Evolutionary conservation across 352 stramenopile species (phyloP).

Genomic region (Globisporangium abappressorium): DNA sequence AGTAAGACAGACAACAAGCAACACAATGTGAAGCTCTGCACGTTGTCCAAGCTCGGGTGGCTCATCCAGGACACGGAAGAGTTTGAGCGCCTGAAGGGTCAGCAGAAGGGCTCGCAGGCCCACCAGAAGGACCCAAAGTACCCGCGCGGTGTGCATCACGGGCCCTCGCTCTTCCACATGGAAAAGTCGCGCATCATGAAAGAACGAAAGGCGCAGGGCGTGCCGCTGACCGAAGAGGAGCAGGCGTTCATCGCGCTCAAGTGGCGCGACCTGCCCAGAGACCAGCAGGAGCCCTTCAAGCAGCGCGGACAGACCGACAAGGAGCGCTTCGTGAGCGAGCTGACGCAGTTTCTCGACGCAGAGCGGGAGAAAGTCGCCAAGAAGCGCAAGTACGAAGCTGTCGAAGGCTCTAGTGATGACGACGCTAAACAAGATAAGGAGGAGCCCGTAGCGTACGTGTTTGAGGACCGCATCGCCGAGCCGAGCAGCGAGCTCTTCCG

Average conservation of each 20-base stretch:
- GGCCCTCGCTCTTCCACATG: constrained; percentile 67
- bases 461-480: constrained; percentile 72
- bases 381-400: constrained; percentile 54
- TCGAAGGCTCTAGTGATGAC: constrained; percentile 14
- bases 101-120: constrained; percentile 45
- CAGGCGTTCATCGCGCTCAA: constrained; percentile 17
- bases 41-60: constrained; percentile 61
- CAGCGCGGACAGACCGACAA: constrained; percentile 42
- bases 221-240: constrained; percentile 18
- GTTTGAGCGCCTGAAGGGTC: constrained; percentile 46
- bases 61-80: constrained; percentile 75
- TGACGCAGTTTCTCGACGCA: constrained; percentile 47
- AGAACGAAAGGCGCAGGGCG: constrained; percentile 20
- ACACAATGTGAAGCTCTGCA: constrained; percentile 32
- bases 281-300: constrained; percentile 48
- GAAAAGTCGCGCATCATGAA: constrained; percentile 41
- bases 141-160: constrained; percentile 52
- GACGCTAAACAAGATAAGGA: constrained; percentile 1
- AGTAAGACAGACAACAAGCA: background rate
- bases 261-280: constrained; percentile 47
- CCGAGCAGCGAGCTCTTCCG: constrained; percentile 54
- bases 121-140: constrained; percentile 56
- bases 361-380: constrained; percentile 40
- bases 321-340: constrained; percentile 46
- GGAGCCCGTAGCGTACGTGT: constrained; percentile 66